phyloP scores from a whole-genome alignment of 345 rosid genomes.

The Lenwebbia sp. region DNA sequence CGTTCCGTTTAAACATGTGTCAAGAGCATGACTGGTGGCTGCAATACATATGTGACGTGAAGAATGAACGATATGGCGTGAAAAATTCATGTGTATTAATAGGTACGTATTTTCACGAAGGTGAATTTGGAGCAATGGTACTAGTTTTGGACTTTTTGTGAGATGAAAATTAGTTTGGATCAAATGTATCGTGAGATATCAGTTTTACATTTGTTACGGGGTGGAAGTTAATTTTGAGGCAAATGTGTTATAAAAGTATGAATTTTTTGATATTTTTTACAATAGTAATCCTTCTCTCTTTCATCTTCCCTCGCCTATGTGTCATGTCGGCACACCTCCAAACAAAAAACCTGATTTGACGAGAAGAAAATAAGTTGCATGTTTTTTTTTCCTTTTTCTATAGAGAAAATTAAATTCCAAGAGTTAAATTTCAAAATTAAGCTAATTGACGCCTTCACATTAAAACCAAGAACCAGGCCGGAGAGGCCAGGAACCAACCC shows the following conservation, averaged over 20 bases:
- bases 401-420: background rate
- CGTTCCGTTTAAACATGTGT: background rate
- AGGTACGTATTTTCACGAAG: background rate
- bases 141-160: background rate
- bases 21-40: no score
- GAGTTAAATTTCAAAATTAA: background rate
- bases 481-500: no score
- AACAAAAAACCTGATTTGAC: background rate
- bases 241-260: background rate
- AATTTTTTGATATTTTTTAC: background rate
- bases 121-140: background rate
- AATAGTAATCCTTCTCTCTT: background rate
- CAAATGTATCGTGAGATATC: background rate
- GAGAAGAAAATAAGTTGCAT: background rate
- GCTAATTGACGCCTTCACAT: background rate
- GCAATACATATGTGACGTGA: background rate
- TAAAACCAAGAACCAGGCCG: accelerated
- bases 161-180: background rate
- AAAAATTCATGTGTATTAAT: background rate
- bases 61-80: background rate
- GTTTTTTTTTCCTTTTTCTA: background rate
- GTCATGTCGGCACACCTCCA: background rate
- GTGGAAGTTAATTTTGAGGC: background rate
- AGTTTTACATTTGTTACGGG: background rate
- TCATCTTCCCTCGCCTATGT: background rate